Evolutionary conservation across 805 yeast species (phyloP), one percentile per base, ranked within the genome.

Genomic region (Pichia gijzeniarum): DNA sequence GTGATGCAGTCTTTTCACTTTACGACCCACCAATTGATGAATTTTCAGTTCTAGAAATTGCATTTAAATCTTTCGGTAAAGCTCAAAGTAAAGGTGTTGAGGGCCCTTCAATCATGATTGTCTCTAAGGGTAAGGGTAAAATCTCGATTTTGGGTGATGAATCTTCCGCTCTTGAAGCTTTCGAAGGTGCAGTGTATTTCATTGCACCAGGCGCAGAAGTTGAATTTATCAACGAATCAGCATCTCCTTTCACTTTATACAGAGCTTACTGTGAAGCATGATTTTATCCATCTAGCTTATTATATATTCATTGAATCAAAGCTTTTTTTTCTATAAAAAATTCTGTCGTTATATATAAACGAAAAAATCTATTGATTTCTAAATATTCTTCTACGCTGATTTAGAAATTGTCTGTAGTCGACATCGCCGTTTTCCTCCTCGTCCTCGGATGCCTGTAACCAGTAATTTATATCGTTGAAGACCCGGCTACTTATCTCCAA

Each of bases 21-120:
- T 93, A 82, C 67, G 85, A 93, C 63, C 99, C 99, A 30, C 99
- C 99, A 48, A 93, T 93, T 61, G 95, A 82, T 51, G 99, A 93
- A 71, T 93, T 93, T 60, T 75, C 96, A 5, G 97, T 93, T n/a
- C 73, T 93, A 59, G 89, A 86, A 68, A 82, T 91, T 37, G 76
- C 77, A 38, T 82, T 83, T 58, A 70, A 72, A 42, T 62, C 67
- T 35, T 76, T 73, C 37, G 71, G 78, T 54, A 63, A 60, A 16
- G 85, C 85, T 62, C 58, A 61, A 32, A 74, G 82, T 55, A 76
- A 79, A 43, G 79, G 71, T 5, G 69, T 93, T 38, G 69, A 78
- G 37, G 98, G 98, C 41, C 97, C 99, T 53, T 85, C 95, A 40
- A 82, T 93, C 54, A 63, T 89, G 50, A 84, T 93, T 48, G 77